Base-by-base conservation (phyloP, 805 yeast genomes). In the Sugiyamaella floridensis region DNA sequence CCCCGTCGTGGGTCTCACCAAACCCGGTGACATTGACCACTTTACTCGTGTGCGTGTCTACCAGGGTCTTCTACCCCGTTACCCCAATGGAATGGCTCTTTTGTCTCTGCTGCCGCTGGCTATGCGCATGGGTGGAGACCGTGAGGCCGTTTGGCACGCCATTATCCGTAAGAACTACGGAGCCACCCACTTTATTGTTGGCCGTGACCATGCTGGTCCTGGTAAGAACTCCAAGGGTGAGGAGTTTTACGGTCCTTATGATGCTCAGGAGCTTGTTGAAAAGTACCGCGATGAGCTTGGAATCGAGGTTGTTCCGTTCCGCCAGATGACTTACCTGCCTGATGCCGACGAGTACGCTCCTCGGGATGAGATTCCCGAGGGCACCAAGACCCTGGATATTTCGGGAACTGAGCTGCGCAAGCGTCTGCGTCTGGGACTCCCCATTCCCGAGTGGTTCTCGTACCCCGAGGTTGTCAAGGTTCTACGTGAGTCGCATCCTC, bases 121-220 rank as follows among this genome's bases (percentile, higher is more conserved):
- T 41, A 90, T 90, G 98, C 84, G 98, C 78, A 90, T 90, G 98
- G 97, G 93, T 52, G 98, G 98, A 70, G 97, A 92, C 70, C 82
- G 96, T 69, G 98, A 90, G 74, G 98, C 98, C 19, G 86, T 90
- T 45, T 92, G 97, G 97, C 98, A 90, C 68, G 96, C 97, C 15
- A 85, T 92, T 64, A 90, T 90, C 68, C 86, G 98, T 73, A 88
- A 89, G 76, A 90, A 90, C 74, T 89, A 84, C 67, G 98, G 98
- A 67, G 96, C 96, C 52, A 86, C 96, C 50, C 97, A 92, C 70
- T 92, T 92, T 75, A 90, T 90, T 65, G 97, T 90, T 47, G 98
- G 98, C 56, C 85, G 98, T 76, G 97, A 90, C 71, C 98, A 90
- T 67, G 98, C 98, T 50, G 97, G 97, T 55, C 97, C 98, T 18